Conservation (phyloP, 148 eudicot genomes). For the Nepenthes gracilis region DNA sequence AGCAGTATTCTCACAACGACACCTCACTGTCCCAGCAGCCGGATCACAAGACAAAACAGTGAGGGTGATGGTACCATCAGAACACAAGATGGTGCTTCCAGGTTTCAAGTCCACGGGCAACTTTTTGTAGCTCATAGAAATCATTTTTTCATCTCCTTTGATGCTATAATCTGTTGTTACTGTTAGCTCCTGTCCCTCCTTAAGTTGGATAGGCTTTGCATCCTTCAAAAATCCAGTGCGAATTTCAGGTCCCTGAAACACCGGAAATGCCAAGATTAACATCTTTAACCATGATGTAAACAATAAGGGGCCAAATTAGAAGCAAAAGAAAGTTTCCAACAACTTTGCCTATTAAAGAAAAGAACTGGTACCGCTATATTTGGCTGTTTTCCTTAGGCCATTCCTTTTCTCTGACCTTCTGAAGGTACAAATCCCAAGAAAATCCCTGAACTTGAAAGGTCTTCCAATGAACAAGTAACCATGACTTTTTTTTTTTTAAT, state of each 20-base stretch:
- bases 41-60: slow-evolving; percentile 55
- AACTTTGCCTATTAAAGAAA: not conserved
- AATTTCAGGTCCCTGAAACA: slow-evolving; percentile 61
- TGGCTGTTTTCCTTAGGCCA: too few species aligned
- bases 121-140: slow-evolving; percentile 59
- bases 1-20: slow-evolving; percentile 62
- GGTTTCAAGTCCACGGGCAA: slow-evolving; percentile 54
- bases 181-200: slow-evolving; percentile 53
- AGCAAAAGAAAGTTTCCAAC: not conserved
- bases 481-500: too few species aligned
- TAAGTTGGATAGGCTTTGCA: slow-evolving; percentile 49
- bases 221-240: slow-evolving; percentile 68
- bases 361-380: not conserved
- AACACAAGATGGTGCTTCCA: slow-evolving; percentile 53
- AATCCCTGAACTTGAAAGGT: too few species aligned
- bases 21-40: slow-evolving; percentile 54
- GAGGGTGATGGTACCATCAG: slow-evolving; percentile 62
- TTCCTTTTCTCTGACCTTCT: too few species aligned
- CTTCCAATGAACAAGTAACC: too few species aligned
- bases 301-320: not conserved
- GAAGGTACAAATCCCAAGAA: too few species aligned
- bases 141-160: slow-evolving; percentile 41
- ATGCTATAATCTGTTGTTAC: slow-evolving; percentile 40
- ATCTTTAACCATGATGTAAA: not conserved
- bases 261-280: not conserved